These are phyloP conservation scores for Asclepias syriaca DNA, from an alignment of 257 asterid genomes.

Conservation along the genomic window DNA sequence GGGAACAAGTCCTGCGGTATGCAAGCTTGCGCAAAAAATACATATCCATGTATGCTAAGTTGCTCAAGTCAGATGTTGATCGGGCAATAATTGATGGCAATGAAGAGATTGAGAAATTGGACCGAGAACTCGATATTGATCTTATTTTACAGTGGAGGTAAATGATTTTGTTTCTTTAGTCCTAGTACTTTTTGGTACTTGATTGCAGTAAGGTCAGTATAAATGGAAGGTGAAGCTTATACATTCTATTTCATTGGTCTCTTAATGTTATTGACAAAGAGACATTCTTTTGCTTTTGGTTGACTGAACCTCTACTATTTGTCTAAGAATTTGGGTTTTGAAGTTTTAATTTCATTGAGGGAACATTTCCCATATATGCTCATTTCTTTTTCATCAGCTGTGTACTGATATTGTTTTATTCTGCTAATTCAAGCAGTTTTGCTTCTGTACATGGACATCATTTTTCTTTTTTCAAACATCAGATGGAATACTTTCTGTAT, in stretches of 20 bases:
- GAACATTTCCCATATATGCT: not conserved
- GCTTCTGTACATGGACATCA: not conserved
- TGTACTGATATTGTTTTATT: not conserved
- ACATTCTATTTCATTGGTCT: not conserved
- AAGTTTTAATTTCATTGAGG: not conserved
- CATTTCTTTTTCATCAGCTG: not conserved
- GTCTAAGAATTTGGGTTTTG: not conserved
- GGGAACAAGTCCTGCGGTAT: slow-evolving; percentile 89
- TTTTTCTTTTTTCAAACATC: not conserved
- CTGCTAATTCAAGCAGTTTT: not conserved
- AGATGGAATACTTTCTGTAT: not conserved
- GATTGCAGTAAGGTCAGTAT: not conserved
- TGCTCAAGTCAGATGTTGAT: slow-evolving; percentile 75
- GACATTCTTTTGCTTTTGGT: not conserved
- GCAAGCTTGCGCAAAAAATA: slow-evolving; percentile 77
- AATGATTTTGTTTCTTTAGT: slow-evolving; percentile 9
- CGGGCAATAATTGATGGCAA: slow-evolving; percentile 65
- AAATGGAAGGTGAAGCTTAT: slow-evolving; percentile 6
- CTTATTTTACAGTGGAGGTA: slow-evolving; percentile 96
- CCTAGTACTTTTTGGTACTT: not conserved
- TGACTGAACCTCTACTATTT: not conserved
- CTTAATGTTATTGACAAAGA: not conserved
- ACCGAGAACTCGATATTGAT: slow-evolving; percentile 80
- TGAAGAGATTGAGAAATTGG: slow-evolving; percentile 77
- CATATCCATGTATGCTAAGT: slow-evolving; percentile 71